A percentile compares a stretch with the other conserved stretches of the same genome.
Conservation (phyloP, 371 early-diverging fungal species). For the Catenaria anguillulae region DNA sequence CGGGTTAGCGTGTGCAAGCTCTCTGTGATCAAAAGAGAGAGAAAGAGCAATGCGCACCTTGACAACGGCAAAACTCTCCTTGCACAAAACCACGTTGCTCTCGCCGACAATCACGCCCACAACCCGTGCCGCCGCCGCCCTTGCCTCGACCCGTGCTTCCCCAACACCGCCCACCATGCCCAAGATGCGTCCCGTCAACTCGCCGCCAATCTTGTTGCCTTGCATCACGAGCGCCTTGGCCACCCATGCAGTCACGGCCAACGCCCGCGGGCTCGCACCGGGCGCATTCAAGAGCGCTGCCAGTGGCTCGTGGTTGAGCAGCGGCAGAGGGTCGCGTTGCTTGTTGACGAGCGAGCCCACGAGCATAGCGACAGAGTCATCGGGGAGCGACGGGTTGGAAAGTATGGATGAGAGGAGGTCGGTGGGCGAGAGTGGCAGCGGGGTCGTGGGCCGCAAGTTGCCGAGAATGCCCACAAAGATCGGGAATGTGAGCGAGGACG, state of each 20-base stretch:
- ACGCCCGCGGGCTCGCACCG: slow-evolving; percentile 4
- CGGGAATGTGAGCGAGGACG: background rate
- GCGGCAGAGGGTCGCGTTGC: background rate
- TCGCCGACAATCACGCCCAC: slow-evolving; percentile 53
- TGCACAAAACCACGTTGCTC: slow-evolving; percentile 48
- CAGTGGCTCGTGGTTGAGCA: background rate
- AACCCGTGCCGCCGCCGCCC: slow-evolving; percentile 36
- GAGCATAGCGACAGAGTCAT: background rate
- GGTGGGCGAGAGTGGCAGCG: background rate
- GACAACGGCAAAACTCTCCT: slow-evolving; percentile 46
- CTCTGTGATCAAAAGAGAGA: too few species aligned
- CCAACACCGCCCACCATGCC: slow-evolving; percentile 27
- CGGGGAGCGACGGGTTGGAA: background rate
- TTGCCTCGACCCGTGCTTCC: slow-evolving; percentile 18
- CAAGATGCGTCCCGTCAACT: slow-evolving; percentile 41
- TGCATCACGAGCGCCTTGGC: slow-evolving; percentile 45
- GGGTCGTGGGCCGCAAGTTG: background rate
- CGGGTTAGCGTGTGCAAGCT: too few species aligned
- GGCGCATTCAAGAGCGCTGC: background rate
- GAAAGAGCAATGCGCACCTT: too few species aligned
- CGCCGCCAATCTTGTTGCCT: slow-evolving; percentile 34
- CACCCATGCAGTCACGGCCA: slow-evolving; percentile 26
- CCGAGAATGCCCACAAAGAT: background rate
- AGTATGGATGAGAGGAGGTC: background rate
- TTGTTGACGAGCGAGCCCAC: slow-evolving; percentile 2